Conservation (phyloP, 192 early-diverging fungal genomes). For the Diversispora epigaea region DNA sequence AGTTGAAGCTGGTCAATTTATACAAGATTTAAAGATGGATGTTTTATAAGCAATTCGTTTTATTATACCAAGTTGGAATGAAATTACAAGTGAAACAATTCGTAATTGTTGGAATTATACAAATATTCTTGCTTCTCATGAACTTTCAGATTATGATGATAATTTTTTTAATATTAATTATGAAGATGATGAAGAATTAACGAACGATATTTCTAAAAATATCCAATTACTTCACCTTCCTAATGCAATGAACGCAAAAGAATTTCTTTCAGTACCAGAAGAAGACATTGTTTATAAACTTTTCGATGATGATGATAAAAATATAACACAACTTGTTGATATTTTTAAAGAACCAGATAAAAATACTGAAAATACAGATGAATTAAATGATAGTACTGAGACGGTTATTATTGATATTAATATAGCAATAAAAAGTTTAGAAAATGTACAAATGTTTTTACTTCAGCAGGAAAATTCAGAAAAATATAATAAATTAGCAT, state of each 20-base stretch:
- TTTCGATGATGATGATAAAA: constrained; percentile 22
- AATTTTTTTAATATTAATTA: background rate
- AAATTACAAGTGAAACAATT: constrained; percentile 9
- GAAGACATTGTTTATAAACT: constrained; percentile 24
- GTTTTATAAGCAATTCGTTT: constrained; percentile 5
- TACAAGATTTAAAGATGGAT: background rate
- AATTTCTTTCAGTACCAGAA: constrained; percentile 21
- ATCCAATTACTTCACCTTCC: background rate
- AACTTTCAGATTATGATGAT: background rate
- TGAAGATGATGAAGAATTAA: background rate
- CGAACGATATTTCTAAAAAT: background rate
- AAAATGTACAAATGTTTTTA: too few species aligned
- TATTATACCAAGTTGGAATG: background rate
- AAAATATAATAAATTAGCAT: too few species aligned
- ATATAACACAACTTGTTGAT: too few species aligned
- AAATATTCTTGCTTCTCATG: constrained; percentile 18
- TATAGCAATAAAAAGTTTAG: too few species aligned
- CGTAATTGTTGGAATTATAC: constrained; percentile 3
- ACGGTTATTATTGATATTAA: too few species aligned
- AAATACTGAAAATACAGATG: too few species aligned
- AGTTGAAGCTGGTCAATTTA: background rate
- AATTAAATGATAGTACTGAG: too few species aligned
- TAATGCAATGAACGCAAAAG: constrained; percentile 13
- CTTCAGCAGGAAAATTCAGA: too few species aligned
- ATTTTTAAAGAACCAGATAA: too few species aligned